Evolutionary conservation across 2,329 filamentous ascomycete species (phyloP).

Genomic region (Dactylellina leptospora): DNA sequence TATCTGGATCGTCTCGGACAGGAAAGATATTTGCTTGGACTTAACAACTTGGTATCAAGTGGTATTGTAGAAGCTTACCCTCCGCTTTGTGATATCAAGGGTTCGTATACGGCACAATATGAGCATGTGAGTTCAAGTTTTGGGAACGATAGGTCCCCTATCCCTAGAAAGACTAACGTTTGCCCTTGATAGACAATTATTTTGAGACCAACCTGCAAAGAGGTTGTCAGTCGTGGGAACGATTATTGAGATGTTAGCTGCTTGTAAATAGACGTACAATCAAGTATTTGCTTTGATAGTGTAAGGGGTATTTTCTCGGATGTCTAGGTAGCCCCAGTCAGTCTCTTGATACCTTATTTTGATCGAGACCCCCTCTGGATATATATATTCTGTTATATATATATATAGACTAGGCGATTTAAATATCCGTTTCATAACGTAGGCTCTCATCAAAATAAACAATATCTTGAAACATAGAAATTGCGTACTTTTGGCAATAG

Average conservation of each 20-base stretch:
- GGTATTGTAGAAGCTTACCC: conserved; percentile 92
- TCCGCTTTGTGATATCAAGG: conserved; percentile 88
- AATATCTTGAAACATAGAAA: too few species aligned
- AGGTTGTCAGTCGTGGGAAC: conserved; percentile 84
- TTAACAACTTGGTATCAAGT: conserved; percentile 83
- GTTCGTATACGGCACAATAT: conserved; percentile 91
- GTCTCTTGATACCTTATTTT: too few species aligned
- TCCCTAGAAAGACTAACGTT: conserved; percentile 6
- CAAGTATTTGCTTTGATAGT: too few species aligned
- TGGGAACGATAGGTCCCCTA: conserved; percentile 3
- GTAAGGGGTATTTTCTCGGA: too few species aligned
- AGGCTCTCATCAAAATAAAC: too few species aligned
- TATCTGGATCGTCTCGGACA: conserved; percentile 93
- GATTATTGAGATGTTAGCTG: conserved; percentile 76
- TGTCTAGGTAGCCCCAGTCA: too few species aligned
- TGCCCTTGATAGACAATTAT: conserved; percentile 71
- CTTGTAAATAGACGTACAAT: too few species aligned
- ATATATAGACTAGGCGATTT: too few species aligned
- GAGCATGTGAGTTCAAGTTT: conserved; percentile 78
- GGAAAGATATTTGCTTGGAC: conserved; percentile 88
- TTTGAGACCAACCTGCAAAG: conserved; percentile 81
- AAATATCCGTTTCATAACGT: too few species aligned
- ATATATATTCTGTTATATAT: too few species aligned
- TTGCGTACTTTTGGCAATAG: too few species aligned
- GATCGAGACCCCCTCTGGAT: too few species aligned